Base-by-base conservation (phyloP, 176 grass and related monocot species). In the Echinochloa phyllopogon region DNA sequence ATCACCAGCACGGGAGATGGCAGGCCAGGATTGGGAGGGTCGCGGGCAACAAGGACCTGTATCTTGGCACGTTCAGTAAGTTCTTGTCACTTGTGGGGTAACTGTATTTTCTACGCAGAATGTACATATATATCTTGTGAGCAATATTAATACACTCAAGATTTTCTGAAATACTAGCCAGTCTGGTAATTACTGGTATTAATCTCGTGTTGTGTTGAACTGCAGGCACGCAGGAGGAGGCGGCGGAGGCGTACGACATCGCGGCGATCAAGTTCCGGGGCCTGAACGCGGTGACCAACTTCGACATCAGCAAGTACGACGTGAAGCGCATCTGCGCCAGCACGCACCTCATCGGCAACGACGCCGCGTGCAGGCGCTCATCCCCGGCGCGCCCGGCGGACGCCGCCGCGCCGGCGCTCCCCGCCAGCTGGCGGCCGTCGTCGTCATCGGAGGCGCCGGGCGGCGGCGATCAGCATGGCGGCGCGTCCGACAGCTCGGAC, bases 1-100 rank as follows among this genome's bases (percentile, higher is more conserved):
- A 97, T 36, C 95, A 97, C 90, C 95, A 97, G 76, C 95, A 97
- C 86, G 95, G 95, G 41, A 91, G 95, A 59, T 97, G 95, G 95
- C 95, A 97, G 69, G 95, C 95, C 68, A 97, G 95, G 84, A 97
- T 97, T 76, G 95, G 95, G 33, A 89, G 95, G 77, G 95, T 97
- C 48, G 95, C 95, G 18, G 95, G 95, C 75, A 97, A 97, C 90
- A 97, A 97, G 88, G 95, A 97, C 82, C 20, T 97, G 51, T 97
- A 97, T 67, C 95, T 97, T 61, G 95, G 95, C 60, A 97, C 95
- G 0, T 97, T 97, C 92, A 94, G 95, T 97, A 85, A 97, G 92
- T 89, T 74, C 60, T 39, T 50, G 49, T 78, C 24, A 65, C 76
- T 49, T 36, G 24, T 44, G 65, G 44, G 58, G 25, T 63, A n/a